These are phyloP conservation scores for Xylaria venustula DNA, from an alignment of 495 filamentous ascomycete species.

Conservation along the genomic window DNA sequence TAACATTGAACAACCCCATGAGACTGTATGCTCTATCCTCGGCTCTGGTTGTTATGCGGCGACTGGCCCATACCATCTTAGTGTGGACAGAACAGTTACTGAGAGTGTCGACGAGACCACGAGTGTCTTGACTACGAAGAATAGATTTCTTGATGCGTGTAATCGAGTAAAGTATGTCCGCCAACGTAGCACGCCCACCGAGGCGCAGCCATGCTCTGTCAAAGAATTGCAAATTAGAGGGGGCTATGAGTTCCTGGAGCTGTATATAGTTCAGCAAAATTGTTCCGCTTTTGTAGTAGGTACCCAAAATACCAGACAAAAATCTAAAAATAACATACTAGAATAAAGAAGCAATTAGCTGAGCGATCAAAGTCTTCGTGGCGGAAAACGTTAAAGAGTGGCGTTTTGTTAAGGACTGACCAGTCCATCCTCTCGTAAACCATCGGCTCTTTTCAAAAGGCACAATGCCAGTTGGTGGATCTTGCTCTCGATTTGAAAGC, in stretches of 20 bases:
- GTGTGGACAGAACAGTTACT: neutral
- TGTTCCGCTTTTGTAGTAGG: too few species aligned
- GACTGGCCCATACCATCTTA: conserved; percentile 17
- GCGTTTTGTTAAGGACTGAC: too few species aligned
- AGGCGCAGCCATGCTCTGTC: neutral
- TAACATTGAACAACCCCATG: conserved; percentile 23
- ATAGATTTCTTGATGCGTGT: neutral
- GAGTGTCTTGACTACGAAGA: neutral
- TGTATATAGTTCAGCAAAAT: neutral
- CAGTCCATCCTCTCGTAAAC: neutral
- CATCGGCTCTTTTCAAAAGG: neutral
- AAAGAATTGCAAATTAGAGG: neutral
- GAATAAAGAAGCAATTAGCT: too few species aligned
- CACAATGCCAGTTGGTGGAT: neutral
- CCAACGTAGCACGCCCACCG: neutral
- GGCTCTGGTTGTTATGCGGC: conserved; percentile 17
- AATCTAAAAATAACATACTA: too few species aligned
- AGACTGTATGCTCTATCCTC: conserved; percentile 26
- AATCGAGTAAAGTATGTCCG: neutral
- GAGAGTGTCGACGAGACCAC: conserved; percentile 5
- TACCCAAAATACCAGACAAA: too few species aligned
- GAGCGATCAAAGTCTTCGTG: too few species aligned
- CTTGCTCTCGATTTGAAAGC: neutral
- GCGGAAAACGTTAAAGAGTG: too few species aligned
- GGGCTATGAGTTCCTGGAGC: neutral